phyloP scores from a whole-genome alignment of 2,329 filamentous ascomycete genomes.

The Geosmithia putterillii region DNA sequence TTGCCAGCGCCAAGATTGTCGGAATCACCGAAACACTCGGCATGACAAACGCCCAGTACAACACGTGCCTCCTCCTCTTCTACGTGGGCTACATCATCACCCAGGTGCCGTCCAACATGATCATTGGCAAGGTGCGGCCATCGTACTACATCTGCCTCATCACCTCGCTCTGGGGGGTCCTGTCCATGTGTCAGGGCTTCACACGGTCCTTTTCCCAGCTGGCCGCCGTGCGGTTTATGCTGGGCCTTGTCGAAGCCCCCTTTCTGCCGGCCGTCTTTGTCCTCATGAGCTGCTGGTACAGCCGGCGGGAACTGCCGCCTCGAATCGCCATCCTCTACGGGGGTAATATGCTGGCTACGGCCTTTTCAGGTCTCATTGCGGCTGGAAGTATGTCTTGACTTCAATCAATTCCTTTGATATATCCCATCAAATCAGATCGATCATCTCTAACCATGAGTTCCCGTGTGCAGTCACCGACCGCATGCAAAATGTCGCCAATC shows the following conservation, averaged over 20 bases:
- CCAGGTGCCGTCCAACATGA: constrained; percentile 19
- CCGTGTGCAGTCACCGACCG: neutral
- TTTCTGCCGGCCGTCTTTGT: constrained; percentile 7
- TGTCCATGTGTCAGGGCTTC: constrained; percentile 5
- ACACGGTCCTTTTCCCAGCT: constrained; percentile 3
- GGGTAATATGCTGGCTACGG: constrained; percentile 8
- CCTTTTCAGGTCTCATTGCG: constrained; percentile 10
- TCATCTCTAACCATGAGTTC: no score
- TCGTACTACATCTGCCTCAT: constrained; percentile 16
- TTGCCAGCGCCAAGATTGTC: constrained; percentile 7
- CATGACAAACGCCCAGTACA: constrained; percentile 13
- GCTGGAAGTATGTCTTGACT: constrained; percentile 16
- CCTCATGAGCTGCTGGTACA: constrained; percentile 12
- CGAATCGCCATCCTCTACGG: constrained; percentile 12
- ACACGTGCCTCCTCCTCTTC: constrained; percentile 12
- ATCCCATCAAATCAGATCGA: no score
- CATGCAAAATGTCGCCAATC: neutral
- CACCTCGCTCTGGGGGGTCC: constrained; percentile 5
- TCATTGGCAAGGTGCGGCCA: constrained; percentile 12
- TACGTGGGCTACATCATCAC: constrained; percentile 40
- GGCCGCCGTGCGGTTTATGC: constrained; percentile 5
- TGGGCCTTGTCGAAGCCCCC: constrained; percentile 8
- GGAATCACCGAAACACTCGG: constrained; percentile 4
- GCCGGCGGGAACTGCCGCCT: constrained; percentile 9
- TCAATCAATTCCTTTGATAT: constrained; percentile 32